Percentiles rank a stretch among this genome's conserved stretches.
Conservation (phyloP, 495 filamentous ascomycete species). For the Paragyromitra xinjiangensis region DNA sequence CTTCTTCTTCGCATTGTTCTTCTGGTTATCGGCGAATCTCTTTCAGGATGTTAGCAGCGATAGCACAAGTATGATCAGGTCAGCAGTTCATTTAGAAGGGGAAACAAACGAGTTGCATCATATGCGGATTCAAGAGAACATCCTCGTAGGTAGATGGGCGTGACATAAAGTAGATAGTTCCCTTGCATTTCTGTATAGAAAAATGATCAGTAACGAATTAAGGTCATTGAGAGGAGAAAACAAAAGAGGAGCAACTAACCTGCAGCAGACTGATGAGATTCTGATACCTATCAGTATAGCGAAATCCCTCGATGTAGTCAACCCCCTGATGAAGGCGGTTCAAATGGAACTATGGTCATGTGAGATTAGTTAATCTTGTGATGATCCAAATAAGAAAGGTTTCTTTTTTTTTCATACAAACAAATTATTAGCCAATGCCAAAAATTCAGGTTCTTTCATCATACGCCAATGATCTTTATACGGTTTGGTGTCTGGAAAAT, state of each 20-base stretch:
- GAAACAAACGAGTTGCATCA: conserved; percentile 48
- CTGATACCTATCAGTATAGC: conserved; percentile 37
- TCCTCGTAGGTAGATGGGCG: conserved; percentile 55
- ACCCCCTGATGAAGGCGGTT: conserved; percentile 45
- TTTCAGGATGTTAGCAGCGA: conserved; percentile 26
- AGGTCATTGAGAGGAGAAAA: neutral
- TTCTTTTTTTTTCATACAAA: conserved; percentile 13
- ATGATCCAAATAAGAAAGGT: neutral
- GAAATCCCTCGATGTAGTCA: conserved; percentile 39
- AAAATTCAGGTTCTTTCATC: conserved; percentile 35
- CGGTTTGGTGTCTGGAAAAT: conserved; percentile 47
- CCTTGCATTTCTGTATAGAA: conserved; percentile 45
- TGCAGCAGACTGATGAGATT: conserved; percentile 37
- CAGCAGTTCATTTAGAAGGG: neutral
- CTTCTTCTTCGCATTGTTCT: conserved; percentile 56
- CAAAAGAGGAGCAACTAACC: conserved; percentile 12
- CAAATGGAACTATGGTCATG: conserved; percentile 31
- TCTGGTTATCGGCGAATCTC: conserved; percentile 56
- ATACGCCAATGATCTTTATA: conserved; percentile 45
- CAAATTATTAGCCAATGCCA: conserved; percentile 30
- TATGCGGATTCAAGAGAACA: conserved; percentile 50
- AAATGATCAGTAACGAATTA: neutral
- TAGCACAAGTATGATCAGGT: neutral
- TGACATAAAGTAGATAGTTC: conserved; percentile 53
- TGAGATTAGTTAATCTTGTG: conserved; percentile 13